Percentiles rank a stretch among this genome's conserved stretches.
Conservation (phyloP, 345 rosid species). For the Populus simonii region DNA sequence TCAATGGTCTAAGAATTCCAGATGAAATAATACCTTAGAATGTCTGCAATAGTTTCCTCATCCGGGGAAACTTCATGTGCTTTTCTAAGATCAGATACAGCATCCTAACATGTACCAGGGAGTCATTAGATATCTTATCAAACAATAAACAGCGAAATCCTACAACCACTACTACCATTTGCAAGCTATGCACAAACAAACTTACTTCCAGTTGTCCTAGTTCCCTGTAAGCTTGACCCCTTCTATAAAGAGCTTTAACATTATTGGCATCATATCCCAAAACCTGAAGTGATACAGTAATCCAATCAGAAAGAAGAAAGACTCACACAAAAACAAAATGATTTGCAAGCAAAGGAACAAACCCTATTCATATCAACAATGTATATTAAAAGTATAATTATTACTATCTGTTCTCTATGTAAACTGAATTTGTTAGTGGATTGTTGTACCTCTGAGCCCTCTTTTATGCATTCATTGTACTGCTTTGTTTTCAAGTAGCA, state of each 20-base stretch:
- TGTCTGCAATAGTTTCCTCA: slow-evolving; percentile 79
- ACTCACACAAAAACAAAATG: background rate
- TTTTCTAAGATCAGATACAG: slow-evolving; percentile 69
- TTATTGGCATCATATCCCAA: slow-evolving; percentile 73
- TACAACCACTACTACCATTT: slow-evolving; percentile 15
- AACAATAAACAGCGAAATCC: background rate
- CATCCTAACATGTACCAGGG: slow-evolving; percentile 51
- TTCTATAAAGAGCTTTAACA: slow-evolving; percentile 89
- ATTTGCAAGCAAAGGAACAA: background rate
- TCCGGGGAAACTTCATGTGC: slow-evolving; percentile 81
- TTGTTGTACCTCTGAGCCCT: slow-evolving; percentile 79
- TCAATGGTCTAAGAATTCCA: slow-evolving; percentile 1
- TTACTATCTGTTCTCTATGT: background rate
- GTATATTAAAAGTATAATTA: background rate
- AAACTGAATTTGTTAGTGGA: background rate
- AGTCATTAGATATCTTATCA: slow-evolving; percentile 5
- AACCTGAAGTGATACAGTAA: slow-evolving; percentile 46
- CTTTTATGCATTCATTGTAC: slow-evolving; percentile 65
- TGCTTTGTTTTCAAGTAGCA: slow-evolving; percentile 84
- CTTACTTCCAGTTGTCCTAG: slow-evolving; percentile 71
- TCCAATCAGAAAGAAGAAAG: slow-evolving; percentile 17
- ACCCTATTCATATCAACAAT: background rate
- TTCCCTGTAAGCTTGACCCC: slow-evolving; percentile 94
- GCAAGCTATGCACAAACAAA: slow-evolving; percentile 20
- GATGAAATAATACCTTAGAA: slow-evolving; percentile 56